These are phyloP conservation scores for Cladophialophora chaetospira DNA, from an alignment of 2,329 filamentous ascomycete genomes.

Conservation along the genomic window DNA sequence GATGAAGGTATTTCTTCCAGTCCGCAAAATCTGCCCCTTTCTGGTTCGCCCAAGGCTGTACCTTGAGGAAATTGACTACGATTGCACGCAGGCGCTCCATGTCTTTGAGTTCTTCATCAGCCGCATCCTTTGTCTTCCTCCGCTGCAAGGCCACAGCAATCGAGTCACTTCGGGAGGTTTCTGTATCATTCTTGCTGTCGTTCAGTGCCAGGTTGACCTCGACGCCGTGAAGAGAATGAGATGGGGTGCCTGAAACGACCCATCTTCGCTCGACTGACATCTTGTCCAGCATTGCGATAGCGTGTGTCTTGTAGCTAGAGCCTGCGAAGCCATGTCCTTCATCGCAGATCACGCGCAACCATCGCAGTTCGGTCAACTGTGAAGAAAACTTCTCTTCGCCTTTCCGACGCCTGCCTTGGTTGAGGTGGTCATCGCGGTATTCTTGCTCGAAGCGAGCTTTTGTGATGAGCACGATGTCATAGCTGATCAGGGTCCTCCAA, in stretches of 20 bases:
- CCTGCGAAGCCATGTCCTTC: constrained; percentile 86
- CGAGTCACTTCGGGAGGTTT: constrained; percentile 15
- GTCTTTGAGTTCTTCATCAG: constrained; percentile 62
- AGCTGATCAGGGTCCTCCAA: constrained; percentile 60
- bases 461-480: constrained; percentile 78
- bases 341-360: constrained; percentile 87
- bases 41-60: constrained; percentile 75
- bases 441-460: constrained; percentile 71
- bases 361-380: constrained; percentile 71
- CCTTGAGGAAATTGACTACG: constrained; percentile 70
- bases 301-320: constrained; percentile 60
- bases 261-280: constrained; percentile 71
- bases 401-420: constrained; percentile 50
- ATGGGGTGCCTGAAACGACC: constrained; percentile 90
- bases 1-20: constrained; percentile 74
- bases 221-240: constrained; percentile 76
- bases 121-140: constrained; percentile 42
- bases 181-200: constrained; percentile 35
- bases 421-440: constrained; percentile 56
- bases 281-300: constrained; percentile 56
- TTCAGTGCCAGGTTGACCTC: constrained; percentile 59
- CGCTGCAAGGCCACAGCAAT: constrained; percentile 23
- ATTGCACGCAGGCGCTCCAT: constrained; percentile 67
- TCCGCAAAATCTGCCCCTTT: constrained; percentile 61
- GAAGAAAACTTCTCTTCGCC: constrained; percentile 54